Evolutionary conservation across 192 early-diverging fungal species (phyloP).

Genomic region (Gaertneriomyces sp.): DNA sequence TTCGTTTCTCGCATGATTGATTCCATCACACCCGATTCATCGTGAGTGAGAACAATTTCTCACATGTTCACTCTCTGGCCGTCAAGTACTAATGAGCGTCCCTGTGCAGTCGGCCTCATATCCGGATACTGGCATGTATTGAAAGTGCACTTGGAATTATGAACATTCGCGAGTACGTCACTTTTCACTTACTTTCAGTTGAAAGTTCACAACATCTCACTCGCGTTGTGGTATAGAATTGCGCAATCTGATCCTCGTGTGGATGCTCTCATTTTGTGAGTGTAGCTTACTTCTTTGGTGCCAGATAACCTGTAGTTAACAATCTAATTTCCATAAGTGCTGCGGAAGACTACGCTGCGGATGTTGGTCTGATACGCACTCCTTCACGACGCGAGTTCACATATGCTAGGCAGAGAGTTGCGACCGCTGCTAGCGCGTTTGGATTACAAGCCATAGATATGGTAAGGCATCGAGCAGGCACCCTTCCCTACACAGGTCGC

Average conservation of each 20-base stretch:
- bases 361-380: constrained; percentile 78
- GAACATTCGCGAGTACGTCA: constrained; percentile 55
- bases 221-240: constrained; percentile 58
- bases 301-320: background rate
- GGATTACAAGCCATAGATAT: constrained; percentile 91
- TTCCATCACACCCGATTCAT: constrained; percentile 55
- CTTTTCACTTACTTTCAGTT: constrained; percentile 17
- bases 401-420: constrained; percentile 74
- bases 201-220: constrained; percentile 51
- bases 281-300: background rate
- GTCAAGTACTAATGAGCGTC: background rate
- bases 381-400: constrained; percentile 68
- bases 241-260: constrained; percentile 67
- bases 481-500: background rate
- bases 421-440: constrained; percentile 76
- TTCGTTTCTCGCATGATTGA: constrained; percentile 74
- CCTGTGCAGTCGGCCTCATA: constrained; percentile 47
- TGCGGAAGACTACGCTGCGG: constrained; percentile 95
- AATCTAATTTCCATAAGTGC: constrained; percentile 50
- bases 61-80: too few relatives aligned
- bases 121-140: constrained; percentile 82
- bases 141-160: constrained; percentile 84
- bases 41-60: background rate
- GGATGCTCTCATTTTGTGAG: constrained; percentile 65
- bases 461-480: constrained; percentile 36